Percentiles rank a stretch among this genome's conserved stretches.
Conservation (phyloP, 805 yeast species). For the Wickerhamiella musiphila region DNA sequence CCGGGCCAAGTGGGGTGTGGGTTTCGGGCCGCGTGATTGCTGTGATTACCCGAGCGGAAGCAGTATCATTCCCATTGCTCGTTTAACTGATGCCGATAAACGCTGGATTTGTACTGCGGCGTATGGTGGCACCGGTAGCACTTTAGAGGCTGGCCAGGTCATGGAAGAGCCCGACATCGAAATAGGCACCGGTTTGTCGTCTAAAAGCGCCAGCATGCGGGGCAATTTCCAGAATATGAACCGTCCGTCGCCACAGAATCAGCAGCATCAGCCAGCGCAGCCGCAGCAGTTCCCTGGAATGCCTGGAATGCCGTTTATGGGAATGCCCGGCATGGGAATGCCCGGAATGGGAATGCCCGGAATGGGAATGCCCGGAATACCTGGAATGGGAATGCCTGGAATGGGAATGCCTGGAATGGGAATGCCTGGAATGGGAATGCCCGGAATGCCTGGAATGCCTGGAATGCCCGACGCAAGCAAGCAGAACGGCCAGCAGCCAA, state of each 20-base stretch:
- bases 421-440: constrained; percentile 4
- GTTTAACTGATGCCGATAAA: constrained; percentile 87
- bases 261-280: not conserved
- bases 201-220: constrained; percentile 32
- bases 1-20: constrained; percentile 97
- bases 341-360: not conserved
- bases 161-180: constrained; percentile 97
- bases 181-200: constrained; percentile 83
- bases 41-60: constrained; percentile 86
- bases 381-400: too few species aligned
- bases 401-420: not conserved
- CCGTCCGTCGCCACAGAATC: constrained; percentile 2
- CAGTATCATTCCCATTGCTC: constrained; percentile 67
- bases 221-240: not conserved
- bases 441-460: constrained; percentile 14
- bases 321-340: too few species aligned
- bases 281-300: too few species aligned
- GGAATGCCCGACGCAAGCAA: constrained; percentile 13
- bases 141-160: constrained; percentile 58
- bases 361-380: constrained; percentile 11
- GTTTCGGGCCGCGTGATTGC: constrained; percentile 97
- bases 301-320: constrained; percentile 15
- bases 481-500: too few species aligned
- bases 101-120: constrained; percentile 80
- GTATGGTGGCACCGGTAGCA: constrained; percentile 97